phyloP scores from a whole-genome alignment of 306 rosid species.

The Castanea crenata region DNA sequence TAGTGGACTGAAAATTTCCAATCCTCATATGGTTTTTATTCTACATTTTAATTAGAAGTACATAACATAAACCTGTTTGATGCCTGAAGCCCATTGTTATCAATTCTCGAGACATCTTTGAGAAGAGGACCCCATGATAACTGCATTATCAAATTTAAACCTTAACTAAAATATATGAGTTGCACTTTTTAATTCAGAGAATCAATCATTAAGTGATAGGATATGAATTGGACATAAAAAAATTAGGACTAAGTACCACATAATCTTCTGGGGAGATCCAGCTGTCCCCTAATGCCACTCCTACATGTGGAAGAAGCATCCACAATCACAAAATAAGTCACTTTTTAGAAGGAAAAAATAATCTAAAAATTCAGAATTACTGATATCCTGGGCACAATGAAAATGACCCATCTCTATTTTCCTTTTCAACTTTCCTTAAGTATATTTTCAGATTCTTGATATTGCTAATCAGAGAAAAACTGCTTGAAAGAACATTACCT shows the following conservation, averaged over 20 bases:
- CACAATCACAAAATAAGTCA: not conserved
- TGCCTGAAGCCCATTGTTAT: slow-evolving; percentile 48
- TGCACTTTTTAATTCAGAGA: not conserved
- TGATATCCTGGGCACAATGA: not conserved
- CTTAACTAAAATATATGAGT: slow-evolving; percentile 4
- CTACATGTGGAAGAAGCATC: slow-evolving; percentile 32
- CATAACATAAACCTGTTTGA: slow-evolving; percentile 50
- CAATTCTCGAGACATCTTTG: slow-evolving; percentile 77
- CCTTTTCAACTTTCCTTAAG: not conserved
- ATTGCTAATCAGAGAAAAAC: not conserved
- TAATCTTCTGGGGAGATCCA: slow-evolving; percentile 99
- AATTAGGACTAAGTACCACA: slow-evolving; percentile 44
- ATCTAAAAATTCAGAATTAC: not conserved
- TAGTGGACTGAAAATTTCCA: slow-evolving; percentile 4
- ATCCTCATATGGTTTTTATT: not conserved
- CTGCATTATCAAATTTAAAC: slow-evolving; percentile 34
- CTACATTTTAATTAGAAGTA: not conserved
- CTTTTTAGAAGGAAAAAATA: too few species aligned
- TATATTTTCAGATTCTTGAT: not conserved
- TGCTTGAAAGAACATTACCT: slow-evolving; percentile 39
- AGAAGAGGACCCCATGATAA: slow-evolving; percentile 96
- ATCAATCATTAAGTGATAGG: not conserved
- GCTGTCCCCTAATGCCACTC: slow-evolving; percentile 89
- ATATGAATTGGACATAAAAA: not conserved
- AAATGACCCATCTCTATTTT: not conserved